Base-by-base conservation (phyloP, 2,329 filamentous ascomycete genomes). In the Acrocalymma vagum region DNA sequence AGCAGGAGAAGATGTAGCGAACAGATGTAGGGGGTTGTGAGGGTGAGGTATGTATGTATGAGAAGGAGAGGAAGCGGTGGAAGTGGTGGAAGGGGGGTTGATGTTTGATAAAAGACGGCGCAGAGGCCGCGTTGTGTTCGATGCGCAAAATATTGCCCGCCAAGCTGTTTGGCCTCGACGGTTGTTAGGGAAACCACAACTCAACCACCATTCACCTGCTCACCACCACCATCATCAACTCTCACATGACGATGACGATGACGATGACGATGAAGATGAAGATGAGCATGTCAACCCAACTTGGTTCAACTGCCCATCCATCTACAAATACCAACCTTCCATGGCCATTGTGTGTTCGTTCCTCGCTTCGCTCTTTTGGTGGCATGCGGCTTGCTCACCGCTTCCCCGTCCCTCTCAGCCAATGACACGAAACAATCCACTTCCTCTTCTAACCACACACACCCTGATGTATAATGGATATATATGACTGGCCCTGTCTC, bases 51-150 rank as follows among this genome's bases (percentile, higher is more conserved):
- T 43, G 30, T 30, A 26, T 38, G 39, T 35, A 14, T n/a, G 20
- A 14, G 31, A 6, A 22, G 22, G 14, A 22, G n/a, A n/a, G n/a
- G n/a, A n/a, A n/a, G n/a, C n/a, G n/a, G n/a, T n/a, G n/a, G n/a
- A n/a, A 34, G 34, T 28, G 29, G 37, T 39, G 21, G 46, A 47
- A 42, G 49, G 50, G 50, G 46, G 44, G 39, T 42, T 47, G 44
- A 43, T 32, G 30, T 30, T 24, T 28, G 39, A 27, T 42, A 29
- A 42, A 26, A 33, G 38, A 38, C 33, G 49, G 42, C 45, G 38
- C 38, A 33, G 38, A 38, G 38, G 49, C 41, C 45, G 38, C 38
- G 38, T 30, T 42, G 38, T 42, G 38, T 34, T 32, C 26, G 36
- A 22, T 32, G 38, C 38, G n/a, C n/a, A n/a, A 42, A 42, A 42